Evolutionary conservation across 306 rosid genomes (phyloP), one percentile per base, ranked within the genome.

Genomic region (Mimosa bimucronata): DNA sequence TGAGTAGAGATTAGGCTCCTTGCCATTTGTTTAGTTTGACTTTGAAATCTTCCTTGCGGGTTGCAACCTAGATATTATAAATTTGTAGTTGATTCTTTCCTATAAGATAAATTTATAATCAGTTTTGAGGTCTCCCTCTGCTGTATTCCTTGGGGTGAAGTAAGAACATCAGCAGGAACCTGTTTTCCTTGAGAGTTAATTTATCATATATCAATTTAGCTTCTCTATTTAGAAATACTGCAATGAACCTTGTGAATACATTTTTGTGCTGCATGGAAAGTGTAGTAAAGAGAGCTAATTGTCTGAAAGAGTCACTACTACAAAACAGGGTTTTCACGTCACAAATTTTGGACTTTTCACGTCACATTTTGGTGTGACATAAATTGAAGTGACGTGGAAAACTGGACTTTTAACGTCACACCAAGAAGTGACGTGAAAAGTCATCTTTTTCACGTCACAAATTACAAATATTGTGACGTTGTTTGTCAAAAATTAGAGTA

Each of bases 241-340:
- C 4, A 12, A 28, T 72, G 30, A 16, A n/a, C 55, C 69, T 2
- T 61, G 21, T 40, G 29, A 40, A 40, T 16, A 45, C n/a, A n/a
- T 64, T 57, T 71, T 41, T 71, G 77, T 26, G 64, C 45, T 77
- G 77, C 23, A 0, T 19, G 66, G 52, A 48, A 50, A 78, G 71
- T n/a, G n/a, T n/a, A n/a, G n/a, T n/a, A n/a, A n/a, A n/a, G n/a
- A n/a, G n/a, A n/a, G n/a, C n/a, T n/a, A n/a, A n/a, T n/a, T n/a
- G n/a, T n/a, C n/a, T n/a, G n/a, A n/a, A n/a, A n/a, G n/a, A n/a
- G n/a, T n/a, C n/a, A n/a, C n/a, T n/a, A n/a, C n/a, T n/a, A n/a
- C n/a, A n/a, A n/a, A n/a, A n/a, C n/a, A n/a, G n/a, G n/a, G n/a
- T n/a, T n/a, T n/a, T n/a, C n/a, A n/a, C n/a, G n/a, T n/a, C n/a